A percentile compares a stretch with the other conserved stretches of the same genome.
These are phyloP conservation scores for Solanum acaule DNA, from an alignment of 257 asterid genomes.

Conservation along the genomic window DNA sequence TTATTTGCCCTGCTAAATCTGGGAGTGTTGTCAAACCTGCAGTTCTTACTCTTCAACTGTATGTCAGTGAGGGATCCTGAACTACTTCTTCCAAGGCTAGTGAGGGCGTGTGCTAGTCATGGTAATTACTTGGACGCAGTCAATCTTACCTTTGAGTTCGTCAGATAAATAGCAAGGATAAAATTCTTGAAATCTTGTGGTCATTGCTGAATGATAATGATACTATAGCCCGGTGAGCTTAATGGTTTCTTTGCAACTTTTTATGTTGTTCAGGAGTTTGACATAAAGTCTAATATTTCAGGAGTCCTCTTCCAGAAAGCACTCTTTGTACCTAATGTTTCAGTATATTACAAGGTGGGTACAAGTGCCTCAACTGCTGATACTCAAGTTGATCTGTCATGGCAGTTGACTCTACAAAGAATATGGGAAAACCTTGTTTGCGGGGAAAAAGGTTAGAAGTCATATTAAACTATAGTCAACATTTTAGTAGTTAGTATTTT, in stretches of 20 bases:
- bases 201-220: neutral
- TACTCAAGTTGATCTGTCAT: constrained; percentile 73
- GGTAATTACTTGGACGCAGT: constrained; percentile 43
- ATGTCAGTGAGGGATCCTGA: constrained; percentile 97
- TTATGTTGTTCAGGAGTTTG: neutral
- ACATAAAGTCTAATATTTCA: constrained; percentile 18
- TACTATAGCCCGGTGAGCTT: neutral
- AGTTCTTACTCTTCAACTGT: constrained; percentile 94
- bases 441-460: constrained; percentile 49
- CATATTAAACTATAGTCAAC: neutral
- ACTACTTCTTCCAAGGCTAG: constrained; percentile 75
- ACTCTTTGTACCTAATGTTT: constrained; percentile 80
- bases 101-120: constrained; percentile 61
- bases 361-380: constrained; percentile 37
- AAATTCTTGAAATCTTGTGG: neutral
- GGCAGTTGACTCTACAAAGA: constrained; percentile 87
- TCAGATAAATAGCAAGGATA: neutral
- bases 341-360: constrained; percentile 88
- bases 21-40: constrained; percentile 20
- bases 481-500: neutral
- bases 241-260: neutral
- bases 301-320: constrained; percentile 85
- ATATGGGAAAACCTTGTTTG: constrained; percentile 65
- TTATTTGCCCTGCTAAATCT: neutral
- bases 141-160: neutral